phyloP scores from a whole-genome alignment of 208 protist species.

The Acanthamoeba culbertsoni region DNA sequence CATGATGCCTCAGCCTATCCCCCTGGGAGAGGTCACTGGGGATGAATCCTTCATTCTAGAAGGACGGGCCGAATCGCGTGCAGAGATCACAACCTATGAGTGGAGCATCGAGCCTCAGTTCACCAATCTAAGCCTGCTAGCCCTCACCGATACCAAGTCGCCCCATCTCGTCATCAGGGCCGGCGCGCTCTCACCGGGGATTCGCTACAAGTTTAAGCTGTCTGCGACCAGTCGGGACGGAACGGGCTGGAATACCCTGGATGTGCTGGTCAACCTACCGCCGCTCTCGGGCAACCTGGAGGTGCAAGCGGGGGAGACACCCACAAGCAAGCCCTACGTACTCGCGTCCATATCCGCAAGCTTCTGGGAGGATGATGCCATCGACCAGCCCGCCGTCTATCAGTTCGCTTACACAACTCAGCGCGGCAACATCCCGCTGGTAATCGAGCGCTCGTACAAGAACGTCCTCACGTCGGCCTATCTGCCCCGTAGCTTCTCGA shows the following conservation, averaged over 20 bases:
- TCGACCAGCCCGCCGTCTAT: conserved; percentile 4
- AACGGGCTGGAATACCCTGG: conserved; percentile 42
- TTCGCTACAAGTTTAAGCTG: conserved; percentile 59
- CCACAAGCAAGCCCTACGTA: not conserved
- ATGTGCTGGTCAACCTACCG: conserved; percentile 49
- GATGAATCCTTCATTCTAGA: not conserved
- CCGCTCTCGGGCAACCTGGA: conserved; percentile 47
- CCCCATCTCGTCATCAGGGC: not conserved
- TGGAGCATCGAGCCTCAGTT: conserved; percentile 44
- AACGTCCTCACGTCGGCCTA: not conserved
- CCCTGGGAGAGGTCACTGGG: not conserved
- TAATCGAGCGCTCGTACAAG: not conserved
- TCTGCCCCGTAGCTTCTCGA: not conserved
- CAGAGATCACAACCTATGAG: conserved; percentile 1
- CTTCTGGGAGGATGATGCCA: conserved; percentile 10
- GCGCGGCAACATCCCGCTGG: conserved; percentile 4
- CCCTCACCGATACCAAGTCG: not conserved
- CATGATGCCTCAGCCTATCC: not conserved
- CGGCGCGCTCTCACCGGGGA: not conserved
- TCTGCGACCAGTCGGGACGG: conserved; percentile 14
- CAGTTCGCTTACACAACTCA: conserved; percentile 29
- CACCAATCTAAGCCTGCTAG: not conserved
- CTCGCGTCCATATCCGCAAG: not conserved
- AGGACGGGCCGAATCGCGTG: not conserved
- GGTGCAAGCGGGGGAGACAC: not conserved